Base-by-base conservation (phyloP, 2,329 filamentous ascomycete species). In the Keithomyces neogunnii region DNA sequence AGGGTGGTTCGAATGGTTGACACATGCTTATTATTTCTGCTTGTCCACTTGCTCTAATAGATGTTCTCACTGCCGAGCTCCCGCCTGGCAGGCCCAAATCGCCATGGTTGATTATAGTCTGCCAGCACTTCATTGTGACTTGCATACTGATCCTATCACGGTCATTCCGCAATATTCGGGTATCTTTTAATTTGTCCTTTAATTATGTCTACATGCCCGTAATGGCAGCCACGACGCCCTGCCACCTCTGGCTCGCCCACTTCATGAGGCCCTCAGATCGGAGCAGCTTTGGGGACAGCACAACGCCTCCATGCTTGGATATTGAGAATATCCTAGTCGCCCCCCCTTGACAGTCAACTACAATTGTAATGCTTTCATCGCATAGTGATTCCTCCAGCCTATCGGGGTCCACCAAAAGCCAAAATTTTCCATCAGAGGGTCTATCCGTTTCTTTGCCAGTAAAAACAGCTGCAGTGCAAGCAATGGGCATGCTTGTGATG, bases 361-460 rank as follows among this genome's bases (percentile, higher is more conserved):
- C 84, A 35, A 96, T 72, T 3, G 85, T 91, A n/a, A 93, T 73
- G n/a, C 70, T 78, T 74, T 99, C 93, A 55, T 84, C 76, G 63
- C 89, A 95, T 43, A 95, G 70, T 7, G 79, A 81, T 71, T 97
- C 93, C 71, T 99, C 93, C 59, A 95, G 85, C 28, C 83, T 81
- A 70, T 99, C 93, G 2, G 89, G 89, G 70, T 99, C 93, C 5
- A 87, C 81, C 52, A 99, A 69, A 3, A 96, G 73, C 89, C 90
- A 95, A 63, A 74, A 76, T 62, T 73, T 76, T 57, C 69, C 75
- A 59, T 69, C 67, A 2, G 65, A 62, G 46, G 66, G 69, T 57
- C 64, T 67, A 52, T 73, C 69, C 31, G 73, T 73, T 63, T 78
- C 79, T 66, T 74, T 77, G 47, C 84, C 84, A 45, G 80, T 82